Percentiles rank a stretch among this genome's conserved stretches.
These are phyloP conservation scores for Exutisphaerella laricina DNA, from an alignment of 2,329 filamentous ascomycete species.

Conservation along the genomic window DNA sequence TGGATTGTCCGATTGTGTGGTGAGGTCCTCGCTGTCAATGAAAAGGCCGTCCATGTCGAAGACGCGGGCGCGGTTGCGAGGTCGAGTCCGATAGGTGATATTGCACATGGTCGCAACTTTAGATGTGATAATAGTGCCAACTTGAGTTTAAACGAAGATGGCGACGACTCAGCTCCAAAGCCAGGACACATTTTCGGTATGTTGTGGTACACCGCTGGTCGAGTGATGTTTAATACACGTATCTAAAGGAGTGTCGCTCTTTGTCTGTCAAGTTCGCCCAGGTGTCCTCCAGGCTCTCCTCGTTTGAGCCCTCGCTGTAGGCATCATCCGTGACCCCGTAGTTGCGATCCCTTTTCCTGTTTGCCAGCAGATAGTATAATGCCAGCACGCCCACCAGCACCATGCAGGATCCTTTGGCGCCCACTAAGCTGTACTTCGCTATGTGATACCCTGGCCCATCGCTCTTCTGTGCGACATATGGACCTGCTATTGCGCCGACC, in stretches of 20 bases:
- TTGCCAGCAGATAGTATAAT: constrained; percentile 47
- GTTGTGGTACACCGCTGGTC: no score
- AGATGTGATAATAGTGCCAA: no score
- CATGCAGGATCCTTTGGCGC: constrained; percentile 28
- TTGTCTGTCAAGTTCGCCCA: constrained; percentile 26
- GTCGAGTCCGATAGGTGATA: no score
- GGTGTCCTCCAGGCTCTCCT: constrained; percentile 1
- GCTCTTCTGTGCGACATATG: constrained; percentile 30
- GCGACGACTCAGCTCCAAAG: no score
- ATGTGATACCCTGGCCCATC: constrained; percentile 35
- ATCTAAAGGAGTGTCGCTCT: constrained; percentile 23
- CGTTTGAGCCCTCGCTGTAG: constrained; percentile 1
- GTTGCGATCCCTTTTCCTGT: constrained; percentile 26
- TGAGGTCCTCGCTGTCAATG: no score
- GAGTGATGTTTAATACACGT: constrained; percentile 11
- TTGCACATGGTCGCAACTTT: no score
- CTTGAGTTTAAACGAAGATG: no score
- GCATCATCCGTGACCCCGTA: constrained; percentile 5
- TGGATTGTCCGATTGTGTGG: no score
- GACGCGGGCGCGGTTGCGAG: no score
- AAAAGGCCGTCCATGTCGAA: no score
- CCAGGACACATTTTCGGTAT: no score
- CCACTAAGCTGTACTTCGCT: constrained; percentile 38
- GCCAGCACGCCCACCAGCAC: constrained; percentile 42
- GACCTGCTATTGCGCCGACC: constrained; percentile 36